A percentile compares a stretch with the other conserved stretches of the same genome.
Evolutionary conservation across 306 rosid genomes (phyloP).

Genomic region (Prunus dulcis): DNA sequence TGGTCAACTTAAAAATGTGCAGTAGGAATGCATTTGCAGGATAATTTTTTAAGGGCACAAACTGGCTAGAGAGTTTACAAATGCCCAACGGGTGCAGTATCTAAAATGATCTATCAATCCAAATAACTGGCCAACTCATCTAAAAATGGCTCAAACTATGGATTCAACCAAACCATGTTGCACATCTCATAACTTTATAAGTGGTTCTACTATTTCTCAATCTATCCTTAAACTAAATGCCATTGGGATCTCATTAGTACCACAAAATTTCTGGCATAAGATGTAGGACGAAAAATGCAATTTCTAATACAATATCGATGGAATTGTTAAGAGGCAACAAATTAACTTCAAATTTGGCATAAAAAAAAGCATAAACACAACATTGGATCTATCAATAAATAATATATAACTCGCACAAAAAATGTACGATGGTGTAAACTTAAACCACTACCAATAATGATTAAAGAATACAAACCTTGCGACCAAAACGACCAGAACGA

Average conservation of each 20-base stretch:
- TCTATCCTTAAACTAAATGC: too few species aligned
- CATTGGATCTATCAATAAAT: not conserved
- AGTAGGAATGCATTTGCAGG: not conserved
- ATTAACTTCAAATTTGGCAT: not conserved
- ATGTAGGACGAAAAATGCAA: too few species aligned
- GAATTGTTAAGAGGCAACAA: too few species aligned
- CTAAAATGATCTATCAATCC: not conserved
- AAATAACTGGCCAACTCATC: not conserved
- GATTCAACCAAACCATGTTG: not conserved
- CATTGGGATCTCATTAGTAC: too few species aligned
- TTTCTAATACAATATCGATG: not conserved
- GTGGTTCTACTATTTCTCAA: not conserved
- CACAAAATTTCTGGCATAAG: too few species aligned
- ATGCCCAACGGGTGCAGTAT: not conserved
- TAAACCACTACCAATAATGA: not conserved
- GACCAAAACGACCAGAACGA: constrained; percentile 98
- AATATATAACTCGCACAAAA: not conserved
- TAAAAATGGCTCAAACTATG: not conserved
- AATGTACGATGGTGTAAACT: not conserved
- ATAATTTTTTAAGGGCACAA: not conserved
- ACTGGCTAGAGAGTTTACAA: not conserved
- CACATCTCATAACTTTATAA: not conserved
- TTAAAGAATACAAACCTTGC: constrained; percentile 59
- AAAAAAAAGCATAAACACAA: not conserved
- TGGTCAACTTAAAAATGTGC: too few species aligned